Evolutionary conservation across 179 eudicot species (phyloP).

Genomic region (Heliamphora pulchella): DNA sequence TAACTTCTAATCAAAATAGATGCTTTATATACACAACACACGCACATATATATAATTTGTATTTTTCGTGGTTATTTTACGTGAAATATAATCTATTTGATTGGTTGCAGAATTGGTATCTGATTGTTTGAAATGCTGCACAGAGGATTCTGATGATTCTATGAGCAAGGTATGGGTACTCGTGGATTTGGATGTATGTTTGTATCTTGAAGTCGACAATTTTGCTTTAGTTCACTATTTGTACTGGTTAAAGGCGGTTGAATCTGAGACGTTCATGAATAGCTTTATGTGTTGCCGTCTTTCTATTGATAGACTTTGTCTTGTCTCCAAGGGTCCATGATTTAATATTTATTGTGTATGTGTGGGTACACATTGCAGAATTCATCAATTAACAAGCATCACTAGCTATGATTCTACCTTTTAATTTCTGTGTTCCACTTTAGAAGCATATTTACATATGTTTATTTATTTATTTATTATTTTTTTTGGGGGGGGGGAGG

Average conservation of each 20-base stretch:
- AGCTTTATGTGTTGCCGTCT: background rate
- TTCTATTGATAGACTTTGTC: background rate
- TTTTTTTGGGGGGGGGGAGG: no score
- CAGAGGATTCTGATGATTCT: constrained; percentile 90
- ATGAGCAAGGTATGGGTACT: constrained; percentile 65
- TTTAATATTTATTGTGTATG: background rate
- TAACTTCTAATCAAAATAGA: background rate
- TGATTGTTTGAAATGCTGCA: constrained; percentile 81
- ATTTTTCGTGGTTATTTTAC: background rate
- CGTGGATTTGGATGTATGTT: background rate
- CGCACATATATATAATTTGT: background rate
- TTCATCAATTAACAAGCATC: background rate
- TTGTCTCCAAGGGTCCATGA: background rate
- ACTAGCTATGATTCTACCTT: background rate
- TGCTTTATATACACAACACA: background rate
- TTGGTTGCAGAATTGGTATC: constrained; percentile 63
- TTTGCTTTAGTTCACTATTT: background rate
- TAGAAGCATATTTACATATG: background rate
- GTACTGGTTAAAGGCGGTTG: background rate
- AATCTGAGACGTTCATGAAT: background rate
- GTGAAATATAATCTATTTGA: background rate
- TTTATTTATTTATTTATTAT: no score
- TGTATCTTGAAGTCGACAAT: background rate
- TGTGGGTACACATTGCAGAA: background rate
- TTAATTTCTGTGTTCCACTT: background rate